phyloP scores from a whole-genome alignment of 2,329 filamentous ascomycete genomes.

The Fusarium sp. region DNA sequence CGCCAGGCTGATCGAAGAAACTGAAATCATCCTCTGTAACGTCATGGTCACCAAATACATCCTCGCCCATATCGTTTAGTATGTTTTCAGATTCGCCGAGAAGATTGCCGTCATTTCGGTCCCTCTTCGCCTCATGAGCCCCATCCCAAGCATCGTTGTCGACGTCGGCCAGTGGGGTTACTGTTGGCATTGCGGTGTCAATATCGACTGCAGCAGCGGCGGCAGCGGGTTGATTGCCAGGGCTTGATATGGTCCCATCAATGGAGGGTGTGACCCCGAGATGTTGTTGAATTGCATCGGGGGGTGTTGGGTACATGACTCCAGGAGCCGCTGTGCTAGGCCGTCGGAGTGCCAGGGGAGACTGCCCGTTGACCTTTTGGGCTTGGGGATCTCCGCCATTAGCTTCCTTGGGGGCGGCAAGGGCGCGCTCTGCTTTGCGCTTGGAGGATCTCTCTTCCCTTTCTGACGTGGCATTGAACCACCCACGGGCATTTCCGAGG shows the following conservation, averaged over 20 bases:
- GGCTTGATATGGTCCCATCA: constrained; percentile 71
- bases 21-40: constrained; percentile 89
- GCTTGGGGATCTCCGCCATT: constrained; percentile 60
- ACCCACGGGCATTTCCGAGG: constrained; percentile 63
- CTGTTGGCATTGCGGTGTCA: constrained; percentile 44
- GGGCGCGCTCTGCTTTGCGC: constrained; percentile 67
- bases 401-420: constrained; percentile 59
- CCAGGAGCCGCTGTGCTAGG: constrained; percentile 64
- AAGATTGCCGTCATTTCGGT: constrained; percentile 60
- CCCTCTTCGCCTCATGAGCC: constrained; percentile 61
- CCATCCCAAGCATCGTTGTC: constrained; percentile 55
- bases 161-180: constrained; percentile 38
- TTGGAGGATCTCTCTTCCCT: constrained; percentile 64
- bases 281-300: constrained; percentile 73
- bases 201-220: constrained; percentile 51
- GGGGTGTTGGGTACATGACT: constrained; percentile 80
- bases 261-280: constrained; percentile 70
- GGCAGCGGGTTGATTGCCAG: constrained; percentile 60
- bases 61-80: constrained; percentile 78
- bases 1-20: constrained; percentile 78
- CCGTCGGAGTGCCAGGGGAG: constrained; percentile 67
- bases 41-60: constrained; percentile 80
- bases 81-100: constrained; percentile 70
- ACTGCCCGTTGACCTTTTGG: constrained; percentile 64
- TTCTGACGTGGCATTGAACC: constrained; percentile 62